phyloP scores from a whole-genome alignment of 176 grass and related monocot genomes.

The Phoenix dactylifera region DNA sequence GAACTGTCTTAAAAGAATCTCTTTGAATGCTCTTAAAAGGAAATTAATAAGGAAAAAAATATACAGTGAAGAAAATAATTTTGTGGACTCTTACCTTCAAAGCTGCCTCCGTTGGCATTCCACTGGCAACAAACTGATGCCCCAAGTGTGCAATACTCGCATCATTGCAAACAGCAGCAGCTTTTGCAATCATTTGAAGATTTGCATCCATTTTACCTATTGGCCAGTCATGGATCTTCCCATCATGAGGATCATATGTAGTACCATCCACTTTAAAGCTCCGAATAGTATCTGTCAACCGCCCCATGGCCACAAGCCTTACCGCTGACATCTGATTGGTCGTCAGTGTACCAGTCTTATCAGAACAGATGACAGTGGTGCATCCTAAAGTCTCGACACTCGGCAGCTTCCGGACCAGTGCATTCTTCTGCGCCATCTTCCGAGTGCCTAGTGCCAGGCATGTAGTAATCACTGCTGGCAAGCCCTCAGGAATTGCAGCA shows the following conservation, averaged over 20 bases:
- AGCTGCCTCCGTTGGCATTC: slow-evolving; percentile 20
- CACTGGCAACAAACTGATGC: slow-evolving; percentile 16
- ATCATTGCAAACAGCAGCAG: slow-evolving; percentile 15
- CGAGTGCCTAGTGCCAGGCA: slow-evolving; percentile 15
- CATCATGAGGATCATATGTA: slow-evolving; percentile 13
- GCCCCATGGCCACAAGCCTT: slow-evolving; percentile 13
- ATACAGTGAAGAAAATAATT: too few relatives aligned
- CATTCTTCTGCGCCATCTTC: slow-evolving; percentile 22
- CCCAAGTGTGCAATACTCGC: slow-evolving; percentile 5
- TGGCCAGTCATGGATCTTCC: slow-evolving; percentile 5
- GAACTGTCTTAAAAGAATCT: too few relatives aligned
- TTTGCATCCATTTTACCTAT: slow-evolving; percentile 9
- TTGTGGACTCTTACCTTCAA: slow-evolving; percentile 4
- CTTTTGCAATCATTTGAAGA: slow-evolving; percentile 18
- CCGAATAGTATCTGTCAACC: slow-evolving; percentile 5
- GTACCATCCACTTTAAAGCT: slow-evolving; percentile 15
- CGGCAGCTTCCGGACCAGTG: slow-evolving; percentile 13
- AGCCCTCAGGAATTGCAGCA: slow-evolving; percentile 16
- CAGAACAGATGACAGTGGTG: slow-evolving; percentile 20
- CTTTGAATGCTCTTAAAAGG: too few relatives aligned
- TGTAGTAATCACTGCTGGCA: slow-evolving; percentile 14
- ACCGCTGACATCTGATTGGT: slow-evolving; percentile 19
- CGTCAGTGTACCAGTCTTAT: slow-evolving; percentile 18
- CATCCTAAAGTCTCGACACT: slow-evolving; percentile 22
- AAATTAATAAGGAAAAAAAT: neutral